Evolutionary conservation across 768 basidiomycete species (phyloP).

Genomic region (Lepiota subincarnata): DNA sequence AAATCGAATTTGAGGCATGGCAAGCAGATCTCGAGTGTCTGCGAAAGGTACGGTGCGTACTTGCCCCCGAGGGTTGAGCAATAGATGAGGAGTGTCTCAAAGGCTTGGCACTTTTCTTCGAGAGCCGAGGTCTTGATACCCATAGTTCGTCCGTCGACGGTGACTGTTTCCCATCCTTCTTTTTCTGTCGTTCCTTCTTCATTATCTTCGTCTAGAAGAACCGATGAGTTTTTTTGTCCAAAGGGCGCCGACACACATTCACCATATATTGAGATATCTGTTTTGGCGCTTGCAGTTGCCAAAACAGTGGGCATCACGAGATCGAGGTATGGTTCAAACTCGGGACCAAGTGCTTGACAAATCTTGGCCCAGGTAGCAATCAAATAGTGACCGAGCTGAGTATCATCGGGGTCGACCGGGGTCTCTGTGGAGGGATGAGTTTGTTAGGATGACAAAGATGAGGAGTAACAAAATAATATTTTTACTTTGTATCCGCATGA

Average conservation of each 20-base stretch:
- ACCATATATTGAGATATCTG: background rate
- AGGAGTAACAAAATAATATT: too few species aligned
- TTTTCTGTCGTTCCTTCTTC: conserved; percentile 55
- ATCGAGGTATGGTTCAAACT: too few species aligned
- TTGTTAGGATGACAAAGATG: conserved; percentile 20
- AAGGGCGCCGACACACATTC: background rate
- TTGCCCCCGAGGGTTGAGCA: conserved; percentile 60
- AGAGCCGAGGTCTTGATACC: too few species aligned
- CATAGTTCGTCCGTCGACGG: too few species aligned
- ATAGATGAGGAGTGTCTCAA: conserved; percentile 82
- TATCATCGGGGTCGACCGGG: conserved; percentile 62
- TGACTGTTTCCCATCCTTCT: conserved; percentile 80
- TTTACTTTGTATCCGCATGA: too few species aligned
- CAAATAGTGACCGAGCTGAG: too few species aligned
- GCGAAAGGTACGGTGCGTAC: conserved; percentile 71
- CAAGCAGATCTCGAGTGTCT: conserved; percentile 67
- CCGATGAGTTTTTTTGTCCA: background rate
- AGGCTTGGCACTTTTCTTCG: too few species aligned
- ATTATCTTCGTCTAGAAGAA: conserved; percentile 42
- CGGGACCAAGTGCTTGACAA: too few species aligned
- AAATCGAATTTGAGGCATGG: conserved; percentile 74
- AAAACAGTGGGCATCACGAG: too few species aligned
- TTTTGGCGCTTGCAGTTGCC: conserved; percentile 70
- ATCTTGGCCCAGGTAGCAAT: too few species aligned
- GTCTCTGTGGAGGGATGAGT: conserved; percentile 39